Conservation (phyloP, 1,284 basidiomycete species). For the Mycena sp. region DNA sequence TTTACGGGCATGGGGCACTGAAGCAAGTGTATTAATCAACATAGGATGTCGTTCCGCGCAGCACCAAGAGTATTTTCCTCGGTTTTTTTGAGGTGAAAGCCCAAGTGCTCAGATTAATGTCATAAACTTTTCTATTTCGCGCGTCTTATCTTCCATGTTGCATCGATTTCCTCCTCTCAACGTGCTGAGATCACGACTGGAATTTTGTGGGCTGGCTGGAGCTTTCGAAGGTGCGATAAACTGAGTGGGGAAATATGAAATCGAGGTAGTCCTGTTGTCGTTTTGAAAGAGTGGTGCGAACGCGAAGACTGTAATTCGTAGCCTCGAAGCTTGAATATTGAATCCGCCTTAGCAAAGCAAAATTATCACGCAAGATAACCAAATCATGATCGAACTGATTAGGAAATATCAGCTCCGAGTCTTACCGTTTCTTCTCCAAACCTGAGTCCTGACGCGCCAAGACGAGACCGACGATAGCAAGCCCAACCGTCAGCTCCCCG, state of each 20-base stretch:
- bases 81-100: conserved; percentile 43
- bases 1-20: conserved; percentile 59
- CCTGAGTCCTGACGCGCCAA: conserved; percentile 25
- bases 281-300: too few species aligned
- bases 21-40: conserved; percentile 67
- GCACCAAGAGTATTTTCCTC: conserved; percentile 54
- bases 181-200: conserved; percentile 65
- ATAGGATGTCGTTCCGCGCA: conserved; percentile 50
- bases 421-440: background rate
- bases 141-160: conserved; percentile 27
- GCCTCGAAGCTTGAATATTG: too few species aligned
- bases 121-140: conserved; percentile 59
- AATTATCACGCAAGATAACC: too few species aligned
- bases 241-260: too few species aligned
- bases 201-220: conserved; percentile 72
- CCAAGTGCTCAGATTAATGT: conserved; percentile 42
- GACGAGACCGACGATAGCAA: conserved; percentile 41
- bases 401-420: too few species aligned
- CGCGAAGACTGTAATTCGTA: too few species aligned
- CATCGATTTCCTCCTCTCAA: conserved; percentile 28
- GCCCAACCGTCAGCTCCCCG: conserved; percentile 50
- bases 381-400: too few species aligned
- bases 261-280: too few species aligned
- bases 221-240: too few species aligned
- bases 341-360: too few species aligned